Percentiles rank a stretch among this genome's conserved stretches.
These are phyloP conservation scores for Hypoxylon sp. DNA, from an alignment of 2,329 filamentous ascomycete genomes.

Conservation along the genomic window DNA sequence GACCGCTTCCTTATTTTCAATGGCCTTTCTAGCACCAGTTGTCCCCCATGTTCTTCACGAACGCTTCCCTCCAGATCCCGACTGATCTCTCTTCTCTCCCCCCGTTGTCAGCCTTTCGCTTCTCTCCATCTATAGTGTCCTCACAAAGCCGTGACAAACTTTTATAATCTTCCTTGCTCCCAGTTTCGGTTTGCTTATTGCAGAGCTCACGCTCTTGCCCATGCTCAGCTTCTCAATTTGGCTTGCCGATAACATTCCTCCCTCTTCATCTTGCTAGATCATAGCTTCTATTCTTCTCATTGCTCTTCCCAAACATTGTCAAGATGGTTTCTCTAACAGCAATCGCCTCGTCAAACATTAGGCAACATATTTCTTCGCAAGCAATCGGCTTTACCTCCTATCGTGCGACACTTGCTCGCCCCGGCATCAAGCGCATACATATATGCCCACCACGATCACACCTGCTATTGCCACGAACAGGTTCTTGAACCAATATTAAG, in stretches of 20 bases:
- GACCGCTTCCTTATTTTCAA: constrained; percentile 42
- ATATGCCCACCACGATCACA: constrained; percentile 27
- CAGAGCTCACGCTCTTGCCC: constrained; percentile 49
- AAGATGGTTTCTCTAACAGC: constrained; percentile 68
- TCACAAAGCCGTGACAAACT: constrained; percentile 47
- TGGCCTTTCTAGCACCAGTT: constrained; percentile 37
- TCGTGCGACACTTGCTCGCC: neutral
- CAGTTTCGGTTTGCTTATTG: constrained; percentile 51
- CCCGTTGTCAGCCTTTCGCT: constrained; percentile 38
- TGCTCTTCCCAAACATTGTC: constrained; percentile 49
- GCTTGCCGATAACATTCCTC: constrained; percentile 48
- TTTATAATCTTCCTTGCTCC: constrained; percentile 43
- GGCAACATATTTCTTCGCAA: constrained; percentile 51
- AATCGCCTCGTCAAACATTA: constrained; percentile 65
- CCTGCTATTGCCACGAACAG: neutral
- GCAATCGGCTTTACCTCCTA: constrained; percentile 42
- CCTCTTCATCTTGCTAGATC: constrained; percentile 41
- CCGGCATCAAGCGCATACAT: constrained; percentile 33
- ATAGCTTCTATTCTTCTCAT: constrained; percentile 45
- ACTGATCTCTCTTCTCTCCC: constrained; percentile 33
- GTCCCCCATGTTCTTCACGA: constrained; percentile 42
- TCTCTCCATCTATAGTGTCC: constrained; percentile 31
- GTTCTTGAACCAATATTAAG: neutral
- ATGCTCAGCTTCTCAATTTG: constrained; percentile 49
- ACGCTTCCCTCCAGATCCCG: constrained; percentile 26